Conservation (phyloP, 345 rosid species). For the Punica granatum region DNA sequence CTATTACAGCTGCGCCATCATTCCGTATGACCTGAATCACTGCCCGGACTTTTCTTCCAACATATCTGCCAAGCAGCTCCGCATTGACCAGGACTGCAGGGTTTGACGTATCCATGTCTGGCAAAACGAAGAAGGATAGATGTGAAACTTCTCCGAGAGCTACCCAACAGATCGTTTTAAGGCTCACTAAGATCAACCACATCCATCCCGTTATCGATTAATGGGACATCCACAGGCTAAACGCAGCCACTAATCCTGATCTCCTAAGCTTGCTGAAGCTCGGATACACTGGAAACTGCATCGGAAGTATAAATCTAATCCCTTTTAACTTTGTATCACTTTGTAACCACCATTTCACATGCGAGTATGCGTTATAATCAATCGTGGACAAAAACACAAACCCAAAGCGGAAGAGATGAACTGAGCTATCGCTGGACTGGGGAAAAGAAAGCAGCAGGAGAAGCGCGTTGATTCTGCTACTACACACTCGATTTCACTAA, state of each 20-base stretch:
- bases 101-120: constrained; percentile 64
- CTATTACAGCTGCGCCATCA: constrained; percentile 43
- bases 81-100: constrained; percentile 90
- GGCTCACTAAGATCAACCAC: neutral
- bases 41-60: constrained; percentile 62
- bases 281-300: neutral
- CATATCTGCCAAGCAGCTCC: constrained; percentile 38
- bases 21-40: constrained; percentile 58
- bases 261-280: neutral
- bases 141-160: neutral
- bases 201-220: neutral
- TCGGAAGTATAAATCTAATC: neutral
- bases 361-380: no score
- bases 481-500: neutral
- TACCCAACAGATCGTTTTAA: neutral
- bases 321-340: no score
- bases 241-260: neutral
- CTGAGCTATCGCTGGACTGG: neutral
- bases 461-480: neutral
- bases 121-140: constrained; percentile 1
- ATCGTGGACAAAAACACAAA: neutral
- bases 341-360: no score
- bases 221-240: neutral
- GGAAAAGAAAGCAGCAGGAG: neutral
- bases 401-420: neutral